Evolutionary conservation across 257 asterid species (phyloP).

Genomic region (Solanum rostratum): DNA sequence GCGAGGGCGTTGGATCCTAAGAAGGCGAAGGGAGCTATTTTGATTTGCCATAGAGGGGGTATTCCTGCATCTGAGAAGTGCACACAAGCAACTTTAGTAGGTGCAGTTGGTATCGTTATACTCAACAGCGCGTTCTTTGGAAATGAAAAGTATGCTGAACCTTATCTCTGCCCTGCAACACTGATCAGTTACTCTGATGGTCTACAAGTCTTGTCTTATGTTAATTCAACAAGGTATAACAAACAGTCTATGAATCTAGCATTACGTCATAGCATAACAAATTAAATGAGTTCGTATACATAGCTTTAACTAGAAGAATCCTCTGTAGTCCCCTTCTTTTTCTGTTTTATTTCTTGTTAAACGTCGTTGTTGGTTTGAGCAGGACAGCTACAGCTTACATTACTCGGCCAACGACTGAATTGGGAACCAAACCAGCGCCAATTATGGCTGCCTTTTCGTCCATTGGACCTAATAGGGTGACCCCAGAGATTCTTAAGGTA

Average conservation of each 20-base stretch:
- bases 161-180: conserved; percentile 81
- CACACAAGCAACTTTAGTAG: conserved; percentile 58
- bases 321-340: not conserved
- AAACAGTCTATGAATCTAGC: not conserved
- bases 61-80: conserved; percentile 70
- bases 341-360: not conserved
- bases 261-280: not conserved
- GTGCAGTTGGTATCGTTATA: conserved; percentile 85
- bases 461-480: conserved; percentile 51
- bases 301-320: not conserved
- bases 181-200: conserved; percentile 70
- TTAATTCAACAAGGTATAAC: conserved; percentile 45
- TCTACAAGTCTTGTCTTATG: conserved; percentile 39
- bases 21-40: conserved; percentile 71
- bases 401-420: conserved; percentile 36
- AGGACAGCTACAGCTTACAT: conserved; percentile 58
- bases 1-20: conserved; percentile 55
- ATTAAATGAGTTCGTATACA: not conserved
- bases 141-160: conserved; percentile 73
- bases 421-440: conserved; percentile 73
- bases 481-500: conserved; percentile 74
- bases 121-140: conserved; percentile 55
- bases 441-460: conserved; percentile 92
- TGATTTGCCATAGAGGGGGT: conserved; percentile 76
- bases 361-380: not conserved